Evolutionary conservation across 2,329 filamentous ascomycete genomes (phyloP), one percentile per base, ranked within the genome.

Genomic region (Aspergillus sp.): DNA sequence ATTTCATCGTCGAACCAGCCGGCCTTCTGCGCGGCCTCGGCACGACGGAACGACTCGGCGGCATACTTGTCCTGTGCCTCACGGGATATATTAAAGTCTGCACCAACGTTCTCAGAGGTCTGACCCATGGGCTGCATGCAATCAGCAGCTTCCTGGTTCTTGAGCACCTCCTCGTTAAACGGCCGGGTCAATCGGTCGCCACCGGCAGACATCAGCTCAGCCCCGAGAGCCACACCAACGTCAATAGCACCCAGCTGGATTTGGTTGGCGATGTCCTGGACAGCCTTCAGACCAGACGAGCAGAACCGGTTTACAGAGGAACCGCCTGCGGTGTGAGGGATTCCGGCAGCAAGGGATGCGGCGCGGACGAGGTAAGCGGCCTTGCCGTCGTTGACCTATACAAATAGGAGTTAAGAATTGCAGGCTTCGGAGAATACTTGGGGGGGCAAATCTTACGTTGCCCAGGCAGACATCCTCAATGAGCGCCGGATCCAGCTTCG

Each of bases 61-160:
- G 93, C 88, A 66, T 83, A 97, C 53, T 78, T 74, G 69, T 98
- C 93, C 72, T 97, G 88, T 64, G 73, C 71, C 63, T 90, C 83
- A 48, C 93, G 81, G 2, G 81, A 72, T 64, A 98, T 84, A 62
- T 85, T 81, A 68, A 97, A 97, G 71, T 97, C 93, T 39, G 82
- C 82, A 57, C 85, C 89, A 27, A 98, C 90, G 64, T 97, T 97
- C 75, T 98, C 93, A 47, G 86, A 91, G 3, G 93, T 98, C 81
- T 95, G 94, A 19, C 93, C 93, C 93, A 98, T 98, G 54, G 91
- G 87, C 77, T 90, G 81, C 81, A 91, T 81, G 76, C 90, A 93
- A 72, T 97, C 91, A 37, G 69, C 69, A 0, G 89, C 80, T 63
- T 96, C 88, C 64, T 89, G 85, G 71, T 78, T 86, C 60, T 77